These are phyloP conservation scores for Beverwykella pulmonaria DNA, from an alignment of 495 filamentous ascomycete species.

Conservation along the genomic window DNA sequence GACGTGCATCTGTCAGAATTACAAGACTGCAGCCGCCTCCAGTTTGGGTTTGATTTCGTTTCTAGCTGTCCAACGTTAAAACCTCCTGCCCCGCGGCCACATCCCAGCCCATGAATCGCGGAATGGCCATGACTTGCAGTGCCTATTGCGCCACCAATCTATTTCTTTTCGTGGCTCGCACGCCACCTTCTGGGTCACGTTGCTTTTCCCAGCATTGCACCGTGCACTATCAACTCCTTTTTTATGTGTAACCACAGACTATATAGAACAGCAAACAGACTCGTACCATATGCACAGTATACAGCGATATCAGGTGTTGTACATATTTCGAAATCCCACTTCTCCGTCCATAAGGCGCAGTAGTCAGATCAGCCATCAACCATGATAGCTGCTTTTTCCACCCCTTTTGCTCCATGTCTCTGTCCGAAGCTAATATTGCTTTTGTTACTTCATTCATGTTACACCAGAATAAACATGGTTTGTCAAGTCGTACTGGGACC, in stretches of 20 bases:
- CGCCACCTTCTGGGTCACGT: not conserved
- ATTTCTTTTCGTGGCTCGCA: not conserved
- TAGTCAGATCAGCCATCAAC: too few species aligned
- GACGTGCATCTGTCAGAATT: too few species aligned
- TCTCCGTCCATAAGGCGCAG: too few species aligned
- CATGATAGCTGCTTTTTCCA: too few species aligned
- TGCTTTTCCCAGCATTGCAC: not conserved
- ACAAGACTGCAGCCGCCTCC: not conserved
- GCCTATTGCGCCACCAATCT: conserved; percentile 28
- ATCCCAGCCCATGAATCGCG: not conserved
- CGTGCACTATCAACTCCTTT: not conserved
- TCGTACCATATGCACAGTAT: too few species aligned
- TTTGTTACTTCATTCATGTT: not conserved
- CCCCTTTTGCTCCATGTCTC: too few species aligned
- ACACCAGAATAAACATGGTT: not conserved
- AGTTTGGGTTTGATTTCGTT: not conserved
- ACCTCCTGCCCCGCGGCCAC: not conserved
- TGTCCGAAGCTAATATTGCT: not conserved
- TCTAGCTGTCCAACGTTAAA: not conserved
- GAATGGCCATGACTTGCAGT: conserved; percentile 24
- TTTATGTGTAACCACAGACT: not conserved
- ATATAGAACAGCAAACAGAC: not conserved
- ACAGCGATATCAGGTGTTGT: too few species aligned
- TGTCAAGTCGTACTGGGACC: not conserved
- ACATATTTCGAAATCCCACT: too few species aligned